Evolutionary conservation across 495 filamentous ascomycete genomes (phyloP).

Genomic region (Penicillium cataractarum): DNA sequence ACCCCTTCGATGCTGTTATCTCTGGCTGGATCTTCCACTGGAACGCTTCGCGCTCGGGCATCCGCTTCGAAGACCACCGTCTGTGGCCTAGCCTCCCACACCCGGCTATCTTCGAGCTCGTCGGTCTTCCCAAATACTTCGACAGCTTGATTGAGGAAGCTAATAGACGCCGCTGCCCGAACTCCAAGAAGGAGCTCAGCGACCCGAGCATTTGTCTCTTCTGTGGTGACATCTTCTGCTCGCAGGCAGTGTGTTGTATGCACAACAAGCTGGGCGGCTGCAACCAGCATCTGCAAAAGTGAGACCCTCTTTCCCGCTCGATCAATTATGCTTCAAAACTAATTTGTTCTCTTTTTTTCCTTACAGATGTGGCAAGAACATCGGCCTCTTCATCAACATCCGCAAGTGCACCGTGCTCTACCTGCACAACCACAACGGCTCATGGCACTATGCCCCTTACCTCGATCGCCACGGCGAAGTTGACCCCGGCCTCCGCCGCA

Average conservation of each 20-base stretch:
- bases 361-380: constrained; percentile 78
- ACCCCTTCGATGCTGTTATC: constrained; percentile 56
- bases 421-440: constrained; percentile 77
- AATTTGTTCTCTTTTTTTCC: constrained; percentile 11
- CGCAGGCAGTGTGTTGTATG: constrained; percentile 88
- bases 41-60: constrained; percentile 50
- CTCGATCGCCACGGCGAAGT: constrained; percentile 94
- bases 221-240: constrained; percentile 95
- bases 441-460: constrained; percentile 86
- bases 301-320: constrained; percentile 31
- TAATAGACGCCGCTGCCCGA: constrained; percentile 82
- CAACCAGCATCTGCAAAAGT: constrained; percentile 88
- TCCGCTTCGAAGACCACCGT: constrained; percentile 44
- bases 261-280: constrained; percentile 78
- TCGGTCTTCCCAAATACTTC: constrained; percentile 88
- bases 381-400: constrained; percentile 94
- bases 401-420: constrained; percentile 91
- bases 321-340: constrained; percentile 2
- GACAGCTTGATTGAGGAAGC: constrained; percentile 93
- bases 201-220: constrained; percentile 93
- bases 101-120: constrained; percentile 89
- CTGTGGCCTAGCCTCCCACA: constrained; percentile 66
- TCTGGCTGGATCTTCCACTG: constrained; percentile 80
- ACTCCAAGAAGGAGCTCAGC: constrained; percentile 82
- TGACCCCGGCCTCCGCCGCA: constrained; percentile 79